Conservation (phyloP, 2,329 filamentous ascomycete genomes). For the Fusarium staphyleae region DNA sequence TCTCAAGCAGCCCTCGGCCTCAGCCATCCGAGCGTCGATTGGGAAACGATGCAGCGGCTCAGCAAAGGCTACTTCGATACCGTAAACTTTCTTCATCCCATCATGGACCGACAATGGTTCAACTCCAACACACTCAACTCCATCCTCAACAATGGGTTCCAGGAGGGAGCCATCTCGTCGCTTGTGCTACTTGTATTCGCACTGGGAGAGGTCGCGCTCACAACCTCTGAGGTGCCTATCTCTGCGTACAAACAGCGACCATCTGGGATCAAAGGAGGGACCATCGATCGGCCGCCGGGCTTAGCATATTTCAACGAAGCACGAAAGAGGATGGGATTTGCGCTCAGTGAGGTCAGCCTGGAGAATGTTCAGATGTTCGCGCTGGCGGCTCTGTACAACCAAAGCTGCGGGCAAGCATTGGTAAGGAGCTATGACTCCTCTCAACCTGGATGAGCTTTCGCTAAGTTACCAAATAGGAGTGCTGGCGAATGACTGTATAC, state of each 20-base stretch:
- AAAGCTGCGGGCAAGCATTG: slow-evolving; percentile 58
- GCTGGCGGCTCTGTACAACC: slow-evolving; percentile 63
- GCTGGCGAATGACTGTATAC: slow-evolving; percentile 63
- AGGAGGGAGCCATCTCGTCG: slow-evolving; percentile 57
- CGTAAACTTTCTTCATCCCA: slow-evolving; percentile 65
- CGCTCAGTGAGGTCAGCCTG: slow-evolving; percentile 60
- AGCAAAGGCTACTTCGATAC: slow-evolving; percentile 65
- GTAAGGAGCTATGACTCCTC: slow-evolving; percentile 47
- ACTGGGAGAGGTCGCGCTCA: slow-evolving; percentile 64
- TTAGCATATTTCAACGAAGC: slow-evolving; percentile 69
- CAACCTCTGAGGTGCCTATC: slow-evolving; percentile 56
- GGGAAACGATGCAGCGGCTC: slow-evolving; percentile 58
- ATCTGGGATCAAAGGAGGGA: slow-evolving; percentile 62
- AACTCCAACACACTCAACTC: slow-evolving; percentile 54
- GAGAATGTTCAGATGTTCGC: slow-evolving; percentile 67
- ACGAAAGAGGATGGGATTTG: slow-evolving; percentile 64
- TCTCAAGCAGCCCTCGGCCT: slow-evolving; percentile 22
- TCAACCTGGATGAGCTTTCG: neutral
- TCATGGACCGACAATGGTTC: slow-evolving; percentile 65
- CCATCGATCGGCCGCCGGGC: slow-evolving; percentile 59
- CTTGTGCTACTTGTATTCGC: slow-evolving; percentile 65
- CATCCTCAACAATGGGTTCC: slow-evolving; percentile 54
- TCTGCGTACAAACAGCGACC: slow-evolving; percentile 52
- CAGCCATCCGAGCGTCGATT: slow-evolving; percentile 46
- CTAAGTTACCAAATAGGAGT: slow-evolving; percentile 54